These are phyloP conservation scores for Solanum gandarillasii DNA, from an alignment of 257 asterid genomes.

Conservation along the genomic window DNA sequence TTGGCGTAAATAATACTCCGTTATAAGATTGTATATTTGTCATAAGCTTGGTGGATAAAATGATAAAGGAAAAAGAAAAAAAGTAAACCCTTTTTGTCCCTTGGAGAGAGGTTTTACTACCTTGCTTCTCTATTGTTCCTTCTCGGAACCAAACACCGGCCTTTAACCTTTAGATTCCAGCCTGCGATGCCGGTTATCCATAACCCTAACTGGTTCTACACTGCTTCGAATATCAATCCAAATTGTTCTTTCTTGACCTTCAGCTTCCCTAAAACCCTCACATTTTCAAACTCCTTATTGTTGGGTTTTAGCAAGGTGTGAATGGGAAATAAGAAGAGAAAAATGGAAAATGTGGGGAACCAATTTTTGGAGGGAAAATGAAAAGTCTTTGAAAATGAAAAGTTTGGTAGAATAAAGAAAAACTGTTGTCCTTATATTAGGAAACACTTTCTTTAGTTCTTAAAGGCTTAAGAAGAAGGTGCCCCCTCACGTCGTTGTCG, in stretches of 20 bases:
- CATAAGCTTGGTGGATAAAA: not conserved
- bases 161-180: not conserved
- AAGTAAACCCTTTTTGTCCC: not conserved
- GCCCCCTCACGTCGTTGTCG: not conserved
- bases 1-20: not conserved
- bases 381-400: too few relatives aligned
- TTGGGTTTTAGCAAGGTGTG: not conserved
- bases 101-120: not conserved
- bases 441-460: too few relatives aligned
- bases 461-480: not conserved
- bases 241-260: not conserved
- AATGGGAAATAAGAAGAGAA: not conserved
- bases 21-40: not conserved
- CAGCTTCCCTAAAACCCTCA: constrained; percentile 3
- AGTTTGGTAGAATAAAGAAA: not conserved
- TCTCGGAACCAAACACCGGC: not conserved
- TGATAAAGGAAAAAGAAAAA: too few relatives aligned
- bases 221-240: not conserved
- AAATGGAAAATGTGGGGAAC: not conserved
- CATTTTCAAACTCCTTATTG: not conserved
- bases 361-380: not conserved
- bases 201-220: not conserved
- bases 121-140: not conserved
- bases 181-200: not conserved
- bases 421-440: not conserved